Evolutionary conservation across 331 rosid genomes (phyloP), one percentile per base, ranked within the genome.

Genomic region (Dryas integrifolia): DNA sequence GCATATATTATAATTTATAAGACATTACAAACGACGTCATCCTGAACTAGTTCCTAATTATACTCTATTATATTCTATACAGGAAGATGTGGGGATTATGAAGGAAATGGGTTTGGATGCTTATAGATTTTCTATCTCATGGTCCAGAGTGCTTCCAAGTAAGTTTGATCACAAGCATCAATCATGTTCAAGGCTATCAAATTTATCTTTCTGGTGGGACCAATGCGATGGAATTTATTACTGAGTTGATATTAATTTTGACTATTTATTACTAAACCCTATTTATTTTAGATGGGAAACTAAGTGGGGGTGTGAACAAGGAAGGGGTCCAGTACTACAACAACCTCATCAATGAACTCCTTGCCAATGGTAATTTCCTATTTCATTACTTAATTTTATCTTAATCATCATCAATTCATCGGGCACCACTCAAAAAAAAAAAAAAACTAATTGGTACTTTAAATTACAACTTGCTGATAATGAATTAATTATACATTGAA

Each of bases 121-220:
- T 35, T 86, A 80, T 38, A 82, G 91, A 67, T 86, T 88, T 49
- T 88, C 91, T 18, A 79, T 88, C 72, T 88, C 94, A 41, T 88
- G 93, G 93, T 40, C 93, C 30, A 80, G 93, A 70, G 67, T 88
- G 53, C 35, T 88, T 2, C 93, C 90, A 38, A 76, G 92, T 88
- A 78, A 75, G 86, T 45, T 69, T 45, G 3, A 2, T 18, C n/a
- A 4, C 45, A 24, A 52, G 2, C 18, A 21, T 71, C 26, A 2
- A 40, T 49, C 40, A 21, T 21, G 24, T 21, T 59, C 47, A 5
- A 44, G 65, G 45, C 44, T 39, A 40, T 65, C 62, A 43, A 6
- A 14, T 6, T 0, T 8, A 13, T 70, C 7, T 3, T 51, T 16
- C 5, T 5, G 56, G 3, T 60, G 46, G 46, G n/a, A 13, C 43